Percentiles rank a stretch among this genome's conserved stretches.
Evolutionary conservation across 768 basidiomycete genomes (phyloP).

Genomic region (Termitomyces sp.): DNA sequence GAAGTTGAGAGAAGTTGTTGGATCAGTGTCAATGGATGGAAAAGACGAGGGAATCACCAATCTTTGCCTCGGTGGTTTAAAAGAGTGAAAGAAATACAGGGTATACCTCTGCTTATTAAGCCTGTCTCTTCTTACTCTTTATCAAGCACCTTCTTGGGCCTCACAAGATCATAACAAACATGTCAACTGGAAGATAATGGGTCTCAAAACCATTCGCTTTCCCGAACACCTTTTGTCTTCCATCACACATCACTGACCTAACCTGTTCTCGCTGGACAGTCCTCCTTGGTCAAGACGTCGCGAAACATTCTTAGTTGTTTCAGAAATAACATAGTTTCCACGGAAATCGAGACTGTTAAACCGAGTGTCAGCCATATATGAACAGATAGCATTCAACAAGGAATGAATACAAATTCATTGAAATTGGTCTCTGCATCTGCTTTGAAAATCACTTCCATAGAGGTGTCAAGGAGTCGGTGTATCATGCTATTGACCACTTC

Average conservation of each 20-base stretch:
- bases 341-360: neutral
- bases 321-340: neutral
- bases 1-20: constrained; percentile 51
- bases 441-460: neutral
- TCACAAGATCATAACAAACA: neutral
- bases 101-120: neutral
- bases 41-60: constrained; percentile 33
- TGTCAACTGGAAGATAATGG: neutral
- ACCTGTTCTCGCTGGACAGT: neutral
- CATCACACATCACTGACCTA: too few species aligned
- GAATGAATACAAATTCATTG: neutral
- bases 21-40: constrained; percentile 53
- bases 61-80: constrained; percentile 21
- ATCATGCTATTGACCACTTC: neutral
- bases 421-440: neutral
- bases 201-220: neutral
- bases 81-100: constrained; percentile 2
- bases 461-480: neutral
- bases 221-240: neutral
- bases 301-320: neutral
- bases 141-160: neutral
- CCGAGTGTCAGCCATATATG: too few species aligned
- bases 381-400: too few species aligned
- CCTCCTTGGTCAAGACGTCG: neutral
- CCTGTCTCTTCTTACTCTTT: neutral